Conservation (phyloP, 2,329 filamentous ascomycete genomes). For the Blastomyces percursus region DNA sequence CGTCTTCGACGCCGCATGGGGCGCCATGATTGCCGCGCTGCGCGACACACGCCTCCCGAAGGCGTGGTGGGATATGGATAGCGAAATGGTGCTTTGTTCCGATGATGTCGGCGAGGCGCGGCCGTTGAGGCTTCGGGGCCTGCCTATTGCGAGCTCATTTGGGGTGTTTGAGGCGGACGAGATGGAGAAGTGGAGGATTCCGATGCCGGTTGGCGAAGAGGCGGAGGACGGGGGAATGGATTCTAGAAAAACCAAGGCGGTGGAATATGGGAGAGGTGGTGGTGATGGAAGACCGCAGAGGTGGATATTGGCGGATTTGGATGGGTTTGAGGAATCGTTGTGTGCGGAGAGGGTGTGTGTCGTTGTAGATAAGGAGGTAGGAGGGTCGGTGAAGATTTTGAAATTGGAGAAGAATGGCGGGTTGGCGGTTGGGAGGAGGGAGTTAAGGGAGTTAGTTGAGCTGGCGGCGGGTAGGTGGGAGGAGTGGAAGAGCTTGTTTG, state of each 20-base stretch:
- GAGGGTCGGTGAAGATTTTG: slow-evolving; percentile 46
- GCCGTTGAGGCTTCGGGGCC: slow-evolving; percentile 49
- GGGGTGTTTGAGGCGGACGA: slow-evolving; percentile 59
- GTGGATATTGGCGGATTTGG: slow-evolving; percentile 80
- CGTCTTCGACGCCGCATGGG: slow-evolving; percentile 84
- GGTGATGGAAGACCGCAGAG: slow-evolving; percentile 39
- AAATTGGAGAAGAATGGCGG: slow-evolving; percentile 79
- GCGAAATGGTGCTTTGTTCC: slow-evolving; percentile 67
- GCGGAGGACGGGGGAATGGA: slow-evolving; percentile 20
- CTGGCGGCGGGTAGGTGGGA: slow-evolving; percentile 55
- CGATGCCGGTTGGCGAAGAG: slow-evolving; percentile 26
- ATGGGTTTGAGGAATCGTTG: slow-evolving; percentile 76
- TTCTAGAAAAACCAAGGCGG: slow-evolving; percentile 39
- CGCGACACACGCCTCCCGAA: slow-evolving; percentile 63
- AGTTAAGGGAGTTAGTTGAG: slow-evolving; percentile 50
- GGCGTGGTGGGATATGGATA: slow-evolving; percentile 74
- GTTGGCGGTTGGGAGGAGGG: slow-evolving; percentile 51
- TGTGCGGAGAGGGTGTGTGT: slow-evolving; percentile 76
- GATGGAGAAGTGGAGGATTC: slow-evolving; percentile 28
- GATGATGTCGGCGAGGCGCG: slow-evolving; percentile 44
- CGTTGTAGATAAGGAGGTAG: slow-evolving; percentile 54
- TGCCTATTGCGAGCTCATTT: slow-evolving; percentile 69
- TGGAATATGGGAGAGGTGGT: slow-evolving; percentile 15
- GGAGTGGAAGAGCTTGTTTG: slow-evolving; percentile 41
- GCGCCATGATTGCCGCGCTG: slow-evolving; percentile 69